These are phyloP conservation scores for Aspergillus egyptiacus DNA, from an alignment of 495 filamentous ascomycete genomes.

Conservation along the genomic window DNA sequence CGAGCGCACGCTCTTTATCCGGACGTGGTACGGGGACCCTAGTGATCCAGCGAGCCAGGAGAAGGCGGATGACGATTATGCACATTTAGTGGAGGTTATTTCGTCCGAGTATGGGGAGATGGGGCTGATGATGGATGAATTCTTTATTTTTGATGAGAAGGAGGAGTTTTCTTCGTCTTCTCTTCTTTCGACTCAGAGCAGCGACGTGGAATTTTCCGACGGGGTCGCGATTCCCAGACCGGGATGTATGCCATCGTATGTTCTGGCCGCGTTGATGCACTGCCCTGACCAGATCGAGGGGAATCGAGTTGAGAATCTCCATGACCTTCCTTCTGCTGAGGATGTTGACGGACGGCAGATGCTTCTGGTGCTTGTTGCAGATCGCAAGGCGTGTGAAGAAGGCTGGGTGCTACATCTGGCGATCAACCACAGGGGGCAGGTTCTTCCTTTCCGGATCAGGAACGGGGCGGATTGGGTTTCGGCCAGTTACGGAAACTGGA, in stretches of 20 bases:
- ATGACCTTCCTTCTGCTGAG: background rate
- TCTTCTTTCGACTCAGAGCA: background rate
- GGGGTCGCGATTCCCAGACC: slow-evolving; percentile 7
- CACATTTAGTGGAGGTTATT: background rate
- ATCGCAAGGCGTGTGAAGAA: slow-evolving; percentile 18
- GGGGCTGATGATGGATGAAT: background rate
- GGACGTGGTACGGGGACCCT: slow-evolving; percentile 15
- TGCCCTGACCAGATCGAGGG: slow-evolving; percentile 16
- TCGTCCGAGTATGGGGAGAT: background rate
- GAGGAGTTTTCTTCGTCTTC: slow-evolving; percentile 1
- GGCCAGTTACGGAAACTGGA: slow-evolving; percentile 5
- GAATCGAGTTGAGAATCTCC: background rate
- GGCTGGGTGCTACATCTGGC: slow-evolving; percentile 17
- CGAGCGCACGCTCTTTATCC: slow-evolving; percentile 8
- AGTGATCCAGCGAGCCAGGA: slow-evolving; percentile 2
- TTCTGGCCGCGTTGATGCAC: slow-evolving; percentile 13
- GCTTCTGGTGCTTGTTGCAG: slow-evolving; percentile 13
- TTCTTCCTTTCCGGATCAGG: slow-evolving; percentile 14
- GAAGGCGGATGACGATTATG: slow-evolving; percentile 8
- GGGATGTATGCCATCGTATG: slow-evolving; percentile 7
- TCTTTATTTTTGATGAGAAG: slow-evolving; percentile 9
- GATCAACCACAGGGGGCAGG: slow-evolving; percentile 12
- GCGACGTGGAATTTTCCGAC: background rate
- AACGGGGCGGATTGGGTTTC: slow-evolving; percentile 2
- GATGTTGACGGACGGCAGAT: slow-evolving; percentile 2